phyloP scores from a whole-genome alignment of 2,329 filamentous ascomycete species.

The Colletotrichum endophyticum region DNA sequence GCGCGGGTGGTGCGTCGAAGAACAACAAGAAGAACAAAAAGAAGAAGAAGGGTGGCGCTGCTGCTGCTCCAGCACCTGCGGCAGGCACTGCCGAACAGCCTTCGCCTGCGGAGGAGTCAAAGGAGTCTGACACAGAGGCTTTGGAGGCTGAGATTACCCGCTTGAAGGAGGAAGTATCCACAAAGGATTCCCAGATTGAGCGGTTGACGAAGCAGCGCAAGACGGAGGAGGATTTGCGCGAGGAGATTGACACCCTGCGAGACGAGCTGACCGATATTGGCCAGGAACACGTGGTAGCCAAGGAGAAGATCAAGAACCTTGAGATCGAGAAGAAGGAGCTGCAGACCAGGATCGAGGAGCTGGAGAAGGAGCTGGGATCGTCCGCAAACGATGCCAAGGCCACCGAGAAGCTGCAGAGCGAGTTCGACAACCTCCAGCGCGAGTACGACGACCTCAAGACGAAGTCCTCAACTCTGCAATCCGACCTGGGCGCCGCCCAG shows the following conservation, averaged over 20 bases:
- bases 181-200: slow-evolving; percentile 77
- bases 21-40: slow-evolving; percentile 78
- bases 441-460: slow-evolving; percentile 73
- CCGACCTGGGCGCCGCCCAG: slow-evolving; percentile 84
- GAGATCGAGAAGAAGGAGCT: slow-evolving; percentile 71
- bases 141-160: slow-evolving; percentile 54
- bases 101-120: slow-evolving; percentile 23
- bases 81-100: slow-evolving; percentile 40
- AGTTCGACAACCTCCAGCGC: slow-evolving; percentile 60
- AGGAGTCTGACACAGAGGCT: slow-evolving; percentile 36
- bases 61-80: slow-evolving; percentile 26
- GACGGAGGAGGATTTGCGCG: slow-evolving; percentile 78
- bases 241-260: slow-evolving; percentile 84
- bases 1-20: slow-evolving; percentile 16
- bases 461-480: slow-evolving; percentile 74
- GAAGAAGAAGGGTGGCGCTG: slow-evolving; percentile 76
- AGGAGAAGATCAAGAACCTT: slow-evolving; percentile 76
- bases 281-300: slow-evolving; percentile 83
- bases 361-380: slow-evolving; percentile 72
- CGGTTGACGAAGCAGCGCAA: slow-evolving; percentile 71
- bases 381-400: slow-evolving; percentile 41
- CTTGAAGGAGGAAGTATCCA: slow-evolving; percentile 58
- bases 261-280: slow-evolving; percentile 82
- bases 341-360: slow-evolving; percentile 65
- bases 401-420: slow-evolving; percentile 61